A percentile compares a stretch with the other conserved stretches of the same genome.
These are phyloP conservation scores for Catunica adiposa DNA, from an alignment of 2,329 filamentous ascomycete species.

Conservation along the genomic window DNA sequence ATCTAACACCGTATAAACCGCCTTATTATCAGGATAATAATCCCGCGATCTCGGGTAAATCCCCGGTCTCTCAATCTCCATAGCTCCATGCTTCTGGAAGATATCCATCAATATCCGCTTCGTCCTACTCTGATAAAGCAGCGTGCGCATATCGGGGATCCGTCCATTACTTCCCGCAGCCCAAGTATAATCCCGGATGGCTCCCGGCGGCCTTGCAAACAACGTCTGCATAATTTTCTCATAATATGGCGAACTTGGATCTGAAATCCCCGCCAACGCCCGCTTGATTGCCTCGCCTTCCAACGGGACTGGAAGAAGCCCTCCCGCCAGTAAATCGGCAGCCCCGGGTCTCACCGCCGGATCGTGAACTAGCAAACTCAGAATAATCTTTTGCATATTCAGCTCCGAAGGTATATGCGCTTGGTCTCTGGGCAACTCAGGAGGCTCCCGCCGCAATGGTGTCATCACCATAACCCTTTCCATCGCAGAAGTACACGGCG, in stretches of 20 bases:
- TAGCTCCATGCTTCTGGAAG: slow-evolving; percentile 76
- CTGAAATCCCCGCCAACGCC: slow-evolving; percentile 63
- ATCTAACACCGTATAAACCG: slow-evolving; percentile 63
- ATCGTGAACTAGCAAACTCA: slow-evolving; percentile 64
- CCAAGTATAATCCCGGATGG: slow-evolving; percentile 68
- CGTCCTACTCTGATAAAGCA: slow-evolving; percentile 56
- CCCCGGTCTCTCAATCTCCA: slow-evolving; percentile 58
- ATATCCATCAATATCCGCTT: slow-evolving; percentile 60
- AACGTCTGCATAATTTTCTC: slow-evolving; percentile 75
- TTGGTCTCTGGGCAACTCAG: slow-evolving; percentile 49
- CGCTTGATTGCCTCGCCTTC: slow-evolving; percentile 82
- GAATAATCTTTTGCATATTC: slow-evolving; percentile 62
- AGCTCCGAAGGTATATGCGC: slow-evolving; percentile 50
- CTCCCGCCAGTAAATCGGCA: slow-evolving; percentile 65
- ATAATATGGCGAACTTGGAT: slow-evolving; percentile 75
- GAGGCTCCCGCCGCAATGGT: slow-evolving; percentile 48
- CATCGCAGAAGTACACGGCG: slow-evolving; percentile 46
- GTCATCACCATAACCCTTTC: slow-evolving; percentile 48
- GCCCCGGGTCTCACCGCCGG: slow-evolving; percentile 72
- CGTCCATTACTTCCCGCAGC: slow-evolving; percentile 46
- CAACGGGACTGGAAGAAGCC: slow-evolving; percentile 76
- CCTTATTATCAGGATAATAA: slow-evolving; percentile 44
- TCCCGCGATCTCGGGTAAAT: slow-evolving; percentile 71
- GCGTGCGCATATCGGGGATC: slow-evolving; percentile 32
- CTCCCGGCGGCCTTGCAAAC: slow-evolving; percentile 59